Evolutionary conservation across 2,329 filamentous ascomycete species (phyloP), one percentile per base, ranked within the genome.

Genomic region (Diaporthe velutina): DNA sequence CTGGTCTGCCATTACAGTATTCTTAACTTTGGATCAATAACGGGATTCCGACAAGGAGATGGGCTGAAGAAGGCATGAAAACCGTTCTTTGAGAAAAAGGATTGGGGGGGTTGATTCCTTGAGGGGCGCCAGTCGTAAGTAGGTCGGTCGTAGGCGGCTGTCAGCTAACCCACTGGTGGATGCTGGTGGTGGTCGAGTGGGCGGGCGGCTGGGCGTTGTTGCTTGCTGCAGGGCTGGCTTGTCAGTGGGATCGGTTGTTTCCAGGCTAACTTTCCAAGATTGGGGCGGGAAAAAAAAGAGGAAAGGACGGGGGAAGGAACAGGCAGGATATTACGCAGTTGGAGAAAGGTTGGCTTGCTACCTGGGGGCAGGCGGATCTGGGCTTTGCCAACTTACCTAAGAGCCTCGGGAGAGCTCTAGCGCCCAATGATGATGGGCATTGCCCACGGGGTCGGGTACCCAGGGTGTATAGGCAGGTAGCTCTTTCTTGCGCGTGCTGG

Each of bases 1-100:
- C 86, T 92, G 90, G 84, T 93, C 91, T 85, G 90, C 87, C 85
- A 87, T 87, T 78, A 79, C 82, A 79, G 80, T 80, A 79, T 33
- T 64, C 48, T 80, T 80, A 82, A 80, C 80, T 81, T 82, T 81
- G 80, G 82, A 77, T 79, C 76, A 81, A 78, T 77, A 70, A 48
- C 70, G 60, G 57, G 22, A 71, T 61, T 64, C 73, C 82, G 84
- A 84, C 83, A 83, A 82, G 80, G 79, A 78, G 79, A 77, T 78
- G 77, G 79, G 77, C 80, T 84, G 84, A 83, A 83, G 84, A 78
- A 85, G 84, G 86, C 86, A 88, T 87, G 85, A 86, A 88, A 87
- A 83, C 73, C 70, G 76, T 60, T 61, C 58, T 73, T 61, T 71
- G 57, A 33, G n/a, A 58, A 57, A 57, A 64, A 70, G 73, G 38